Evolutionary conservation across 2,329 filamentous ascomycete species (phyloP), one percentile per base, ranked within the genome.

Genomic region (Xylaria sp.): DNA sequence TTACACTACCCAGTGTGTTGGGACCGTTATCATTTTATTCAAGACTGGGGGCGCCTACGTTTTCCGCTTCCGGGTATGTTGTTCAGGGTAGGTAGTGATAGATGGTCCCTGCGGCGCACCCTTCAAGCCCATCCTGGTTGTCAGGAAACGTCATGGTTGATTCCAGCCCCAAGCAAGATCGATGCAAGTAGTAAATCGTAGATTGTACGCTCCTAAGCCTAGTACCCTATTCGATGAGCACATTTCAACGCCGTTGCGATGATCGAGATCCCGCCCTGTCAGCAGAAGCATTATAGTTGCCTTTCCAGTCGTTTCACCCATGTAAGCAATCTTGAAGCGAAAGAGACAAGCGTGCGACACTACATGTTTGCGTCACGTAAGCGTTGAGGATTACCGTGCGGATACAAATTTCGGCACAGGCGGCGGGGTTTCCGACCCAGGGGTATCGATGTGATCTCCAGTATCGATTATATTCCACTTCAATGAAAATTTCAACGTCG

Each of bases 41-140:
- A 19, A 6, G 35, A 33, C 43, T 15, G 35, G 33, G 48, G 46
- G 35, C 41, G 47, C 11, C 35, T 54, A 48, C n/a, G 17, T 19
- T 25, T 57, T 47, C 25, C 27, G 19, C 19, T 48, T 23, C 49
- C 17, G 37, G 17, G 41, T 33, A 19, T 25, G 21, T 13, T 29
- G 31, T 49, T 43, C 29, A 40, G 43, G 49, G 55, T 62, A 57
- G 19, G 31, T 17, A 40, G 58, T 25, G 41, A 52, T 40, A 47
- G 58, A 41, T 47, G 53, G 47, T 49, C 19, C 47, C 43, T 44
- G 52, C 25, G 40, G 58, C 53, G 58, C 58, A 57, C 58, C 46
- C 53, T 57, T 54, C 27, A 31, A 31, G 48, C 38, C 31, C 31
- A 56, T 25, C 46, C 31, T 19, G 15, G n/a, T 31, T 25, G 10